A percentile compares a stretch with the other conserved stretches of the same genome.
Evolutionary conservation across 1,284 basidiomycete genomes (phyloP).

Genomic region (Tilletia caries): DNA sequence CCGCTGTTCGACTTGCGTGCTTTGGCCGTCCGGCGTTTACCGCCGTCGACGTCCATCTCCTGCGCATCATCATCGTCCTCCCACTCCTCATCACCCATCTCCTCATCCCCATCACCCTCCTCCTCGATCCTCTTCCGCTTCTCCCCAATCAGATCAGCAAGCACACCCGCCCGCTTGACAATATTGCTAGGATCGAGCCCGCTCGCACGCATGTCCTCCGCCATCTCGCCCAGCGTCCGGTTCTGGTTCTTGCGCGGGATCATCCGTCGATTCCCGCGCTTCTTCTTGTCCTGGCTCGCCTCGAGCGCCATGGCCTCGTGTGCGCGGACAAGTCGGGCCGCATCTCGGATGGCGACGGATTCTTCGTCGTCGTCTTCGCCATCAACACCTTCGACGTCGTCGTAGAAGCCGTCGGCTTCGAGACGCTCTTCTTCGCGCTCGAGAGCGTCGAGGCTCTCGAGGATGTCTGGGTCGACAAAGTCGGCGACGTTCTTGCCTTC

Average conservation of each 20-base stretch:
- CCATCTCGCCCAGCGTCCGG: conserved; percentile 82
- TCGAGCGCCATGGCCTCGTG: conserved; percentile 69
- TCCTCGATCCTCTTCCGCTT: conserved; percentile 64
- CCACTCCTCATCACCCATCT: conserved; percentile 45
- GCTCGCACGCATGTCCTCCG: conserved; percentile 73
- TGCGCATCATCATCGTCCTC: conserved; percentile 56
- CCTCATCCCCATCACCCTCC: conserved; percentile 54
- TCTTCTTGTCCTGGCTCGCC: conserved; percentile 78
- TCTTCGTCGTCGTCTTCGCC: conserved; percentile 77
- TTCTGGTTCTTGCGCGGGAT: conserved; percentile 71
- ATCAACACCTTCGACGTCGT: conserved; percentile 71
- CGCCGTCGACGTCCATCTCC: conserved; percentile 52
- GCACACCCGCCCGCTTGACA: conserved; percentile 76
- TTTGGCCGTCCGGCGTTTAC: conserved; percentile 25
- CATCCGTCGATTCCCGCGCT: conserved; percentile 80
- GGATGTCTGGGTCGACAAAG: conserved; percentile 98
- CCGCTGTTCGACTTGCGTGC: conserved; percentile 65
- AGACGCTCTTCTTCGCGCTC: conserved; percentile 95
- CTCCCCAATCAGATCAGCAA: conserved; percentile 69
- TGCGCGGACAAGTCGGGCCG: conserved; percentile 65
- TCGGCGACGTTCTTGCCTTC: conserved; percentile 98
- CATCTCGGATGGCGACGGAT: conserved; percentile 75
- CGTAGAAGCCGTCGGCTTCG: conserved; percentile 91
- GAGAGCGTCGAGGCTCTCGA: conserved; percentile 90
- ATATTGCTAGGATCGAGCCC: conserved; percentile 86